A percentile compares a stretch with the other conserved stretches of the same genome.
phyloP scores from a whole-genome alignment of 108 stramenopile genomes.

The Poteriospumella lacustris region DNA sequence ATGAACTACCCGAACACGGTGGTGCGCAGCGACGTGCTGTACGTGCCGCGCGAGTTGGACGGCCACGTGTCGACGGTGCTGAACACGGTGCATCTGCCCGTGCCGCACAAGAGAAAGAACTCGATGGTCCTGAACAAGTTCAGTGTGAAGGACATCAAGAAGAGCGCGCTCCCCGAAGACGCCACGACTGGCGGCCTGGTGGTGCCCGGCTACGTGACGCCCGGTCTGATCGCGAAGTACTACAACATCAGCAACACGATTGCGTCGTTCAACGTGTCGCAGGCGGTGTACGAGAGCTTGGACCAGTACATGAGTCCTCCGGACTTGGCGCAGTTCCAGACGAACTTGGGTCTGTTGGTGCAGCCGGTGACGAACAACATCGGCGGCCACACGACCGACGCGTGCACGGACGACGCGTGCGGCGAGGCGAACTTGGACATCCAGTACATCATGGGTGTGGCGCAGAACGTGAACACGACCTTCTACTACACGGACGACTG shows the following conservation, averaged over 20 bases:
- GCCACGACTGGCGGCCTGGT: not conserved
- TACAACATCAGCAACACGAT: not conserved
- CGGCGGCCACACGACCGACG: not conserved
- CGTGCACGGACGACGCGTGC: not conserved
- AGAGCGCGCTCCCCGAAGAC: not conserved
- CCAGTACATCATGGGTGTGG: constrained; percentile 1
- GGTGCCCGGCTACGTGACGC: not conserved
- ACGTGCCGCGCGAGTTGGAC: not conserved
- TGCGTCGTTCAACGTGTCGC: not conserved
- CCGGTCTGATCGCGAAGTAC: not conserved
- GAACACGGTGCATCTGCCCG: not conserved
- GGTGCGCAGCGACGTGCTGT: not conserved
- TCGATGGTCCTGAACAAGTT: not conserved
- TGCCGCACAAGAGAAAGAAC: not conserved
- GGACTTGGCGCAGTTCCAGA: not conserved
- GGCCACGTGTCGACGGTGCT: not conserved
- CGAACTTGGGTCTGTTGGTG: not conserved
- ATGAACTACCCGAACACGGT: not conserved
- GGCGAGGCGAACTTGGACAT: not conserved
- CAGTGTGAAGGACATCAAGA: not conserved
- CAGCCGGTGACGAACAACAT: not conserved
- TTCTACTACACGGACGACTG: not conserved
- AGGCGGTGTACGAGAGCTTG: not conserved
- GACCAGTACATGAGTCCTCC: not conserved
- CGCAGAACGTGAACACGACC: not conserved